Evolutionary conservation across 106 monocot genomes (phyloP), one percentile per base, ranked within the genome.

Genomic region (Dioscorea dumetorum): DNA sequence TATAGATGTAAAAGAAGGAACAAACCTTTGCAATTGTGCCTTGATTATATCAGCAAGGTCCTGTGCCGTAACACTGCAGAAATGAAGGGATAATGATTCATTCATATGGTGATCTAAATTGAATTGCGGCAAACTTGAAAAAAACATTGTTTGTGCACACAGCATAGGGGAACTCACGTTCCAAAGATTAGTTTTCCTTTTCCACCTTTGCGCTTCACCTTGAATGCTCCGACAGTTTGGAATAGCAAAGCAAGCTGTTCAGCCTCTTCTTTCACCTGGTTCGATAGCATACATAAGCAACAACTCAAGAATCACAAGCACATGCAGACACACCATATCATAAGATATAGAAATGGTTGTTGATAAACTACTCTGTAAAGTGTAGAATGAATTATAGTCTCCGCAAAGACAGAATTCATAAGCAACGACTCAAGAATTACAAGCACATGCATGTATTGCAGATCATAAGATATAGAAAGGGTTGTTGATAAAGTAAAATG

Each of bases 31-130:
- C 1, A 92, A 62, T 60, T 99, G 97, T n/a, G 92, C 86, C 78
- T 87, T 92, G 62, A 99, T 99, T 32, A 99, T 93, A 74, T 93
- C 92, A 9, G 82, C 92, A 32, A 99, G 65, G 83, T 99, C 97
- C 75, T 87, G 92, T 33, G 92, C 74, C 17, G 92, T 92, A 31
- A 99, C 97, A 71, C 97, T 99, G 80, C 15, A 10, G 48, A 69
- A 74, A 49, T 32, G 0, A 23, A 60, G n/a, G 24, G 54, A 9
- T 23, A 61, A 50, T 21, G 7, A n/a, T n/a, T n/a, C n/a, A n/a
- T 22, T 41, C 32, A 61, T 22, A 48, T 20, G 9, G 16, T 28
- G 62, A 24, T 28, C 11, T 24, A 62, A 62, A 28, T 62, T 62
- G 16, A 15, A 11, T 58, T 22, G 22, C 22, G 23, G n/a, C 54